Conservation (phyloP, 176 grass and related monocot genomes). For the Calamus simplicifolius region DNA sequence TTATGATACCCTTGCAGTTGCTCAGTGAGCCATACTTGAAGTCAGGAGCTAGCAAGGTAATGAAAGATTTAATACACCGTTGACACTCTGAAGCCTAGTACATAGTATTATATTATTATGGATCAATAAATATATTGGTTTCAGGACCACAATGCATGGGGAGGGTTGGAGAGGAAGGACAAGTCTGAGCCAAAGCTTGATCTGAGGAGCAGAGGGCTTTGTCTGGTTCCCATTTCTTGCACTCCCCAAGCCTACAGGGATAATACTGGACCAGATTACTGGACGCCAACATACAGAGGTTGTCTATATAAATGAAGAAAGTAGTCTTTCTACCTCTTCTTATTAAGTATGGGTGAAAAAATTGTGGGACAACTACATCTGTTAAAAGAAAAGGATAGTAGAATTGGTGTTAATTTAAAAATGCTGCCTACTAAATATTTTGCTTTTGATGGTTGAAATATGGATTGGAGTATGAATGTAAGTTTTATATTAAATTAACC, state of each 20-base stretch:
- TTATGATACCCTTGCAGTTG: conserved; percentile 40
- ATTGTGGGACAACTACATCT: too few species aligned
- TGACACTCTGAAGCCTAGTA: neutral
- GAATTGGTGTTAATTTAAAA: too few species aligned
- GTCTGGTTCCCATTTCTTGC: conserved; percentile 77
- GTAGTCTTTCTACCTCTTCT: neutral
- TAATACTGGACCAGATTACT: conserved; percentile 63
- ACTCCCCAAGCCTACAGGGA: conserved; percentile 56
- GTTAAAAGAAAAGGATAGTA: too few species aligned
- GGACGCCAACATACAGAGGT: conserved; percentile 64
- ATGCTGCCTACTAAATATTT: too few species aligned
- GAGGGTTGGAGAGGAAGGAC: conserved; percentile 34
- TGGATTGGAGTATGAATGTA: too few species aligned
- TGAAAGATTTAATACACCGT: neutral
- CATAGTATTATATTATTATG: too few species aligned
- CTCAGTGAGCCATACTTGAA: conserved; percentile 88
- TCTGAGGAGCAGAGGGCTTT: conserved; percentile 75
- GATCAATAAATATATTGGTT: neutral
- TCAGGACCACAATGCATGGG: conserved; percentile 53
- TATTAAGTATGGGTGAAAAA: too few species aligned
- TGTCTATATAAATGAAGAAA: conserved; percentile 60
- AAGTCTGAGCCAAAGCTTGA: conserved; percentile 46
- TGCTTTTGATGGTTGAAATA: too few species aligned
- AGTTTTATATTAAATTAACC: too few species aligned
- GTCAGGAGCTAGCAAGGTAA: conserved; percentile 54